phyloP scores from a whole-genome alignment of 768 basidiomycete genomes.

The Trametes sanguinea region DNA sequence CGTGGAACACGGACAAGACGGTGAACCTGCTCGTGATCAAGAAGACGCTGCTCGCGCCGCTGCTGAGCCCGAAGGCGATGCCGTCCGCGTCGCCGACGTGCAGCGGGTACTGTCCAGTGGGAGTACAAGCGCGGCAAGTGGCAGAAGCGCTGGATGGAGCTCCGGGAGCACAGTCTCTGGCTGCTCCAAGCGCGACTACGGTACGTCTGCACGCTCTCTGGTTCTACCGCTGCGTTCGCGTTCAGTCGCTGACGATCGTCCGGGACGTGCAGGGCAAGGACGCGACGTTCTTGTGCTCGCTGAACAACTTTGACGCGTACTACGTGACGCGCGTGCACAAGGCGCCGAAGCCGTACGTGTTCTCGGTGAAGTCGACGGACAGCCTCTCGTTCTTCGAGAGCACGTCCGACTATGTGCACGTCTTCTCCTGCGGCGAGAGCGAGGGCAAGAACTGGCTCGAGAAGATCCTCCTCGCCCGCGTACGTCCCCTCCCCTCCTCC shows the following conservation, averaged over 20 bases:
- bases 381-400: conserved; percentile 86
- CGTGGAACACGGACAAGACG: conserved; percentile 86
- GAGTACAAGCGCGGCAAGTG: conserved; percentile 93
- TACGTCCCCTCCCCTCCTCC: conserved; percentile 44
- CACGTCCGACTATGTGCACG: conserved; percentile 82
- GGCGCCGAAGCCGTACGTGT: conserved; percentile 82
- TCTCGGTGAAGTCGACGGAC: conserved; percentile 88
- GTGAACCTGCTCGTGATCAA: conserved; percentile 82
- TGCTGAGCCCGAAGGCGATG: conserved; percentile 54
- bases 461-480: conserved; percentile 78
- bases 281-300: conserved; percentile 74
- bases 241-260: not conserved
- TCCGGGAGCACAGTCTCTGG: conserved; percentile 85
- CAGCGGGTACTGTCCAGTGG: conserved; percentile 79
- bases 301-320: conserved; percentile 90
- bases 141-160: conserved; percentile 88
- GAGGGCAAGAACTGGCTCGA: conserved; percentile 82
- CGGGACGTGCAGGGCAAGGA: conserved; percentile 70
- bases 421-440: conserved; percentile 74
- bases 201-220: conserved; percentile 44
- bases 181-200: conserved; percentile 87
- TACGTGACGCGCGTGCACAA: conserved; percentile 73
- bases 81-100: conserved; percentile 46
- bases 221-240: conserved; percentile 10
- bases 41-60: conserved; percentile 62